Evolutionary conservation across 106 monocot genomes (phyloP).

Genomic region (Iris macrosiphon): DNA sequence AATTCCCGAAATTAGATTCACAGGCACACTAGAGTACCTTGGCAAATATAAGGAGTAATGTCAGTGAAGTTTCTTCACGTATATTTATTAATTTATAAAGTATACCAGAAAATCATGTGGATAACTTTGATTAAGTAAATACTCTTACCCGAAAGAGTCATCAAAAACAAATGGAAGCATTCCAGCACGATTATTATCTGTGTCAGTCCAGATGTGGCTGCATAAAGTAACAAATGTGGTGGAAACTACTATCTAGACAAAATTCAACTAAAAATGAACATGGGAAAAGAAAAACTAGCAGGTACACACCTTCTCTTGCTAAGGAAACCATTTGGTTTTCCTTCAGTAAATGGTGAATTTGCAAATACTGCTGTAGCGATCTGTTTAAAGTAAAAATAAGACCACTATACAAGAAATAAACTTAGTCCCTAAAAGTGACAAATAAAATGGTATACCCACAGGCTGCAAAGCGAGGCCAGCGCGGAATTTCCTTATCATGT

Average conservation of each 20-base stretch:
- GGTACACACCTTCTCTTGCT: slow-evolving; percentile 78
- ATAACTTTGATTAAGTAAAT: neutral
- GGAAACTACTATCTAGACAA: slow-evolving; percentile 7
- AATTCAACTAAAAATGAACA: neutral
- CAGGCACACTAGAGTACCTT: too few relatives aligned
- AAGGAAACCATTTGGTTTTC: slow-evolving; percentile 88
- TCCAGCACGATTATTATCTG: slow-evolving; percentile 72
- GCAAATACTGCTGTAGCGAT: slow-evolving; percentile 93
- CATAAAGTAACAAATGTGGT: slow-evolving; percentile 9
- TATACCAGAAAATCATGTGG: too few relatives aligned
- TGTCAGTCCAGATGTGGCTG: slow-evolving; percentile 90
- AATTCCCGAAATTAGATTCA: too few relatives aligned
- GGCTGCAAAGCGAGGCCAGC: slow-evolving; percentile 87
- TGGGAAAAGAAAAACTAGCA: neutral
- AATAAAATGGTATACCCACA: slow-evolving; percentile 33
- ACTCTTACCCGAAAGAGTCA: slow-evolving; percentile 66
- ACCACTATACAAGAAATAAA: neutral
- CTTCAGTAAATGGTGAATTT: slow-evolving; percentile 94
- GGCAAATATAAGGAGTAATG: too few relatives aligned
- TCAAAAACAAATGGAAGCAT: slow-evolving; percentile 97
- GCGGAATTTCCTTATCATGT: slow-evolving; percentile 94
- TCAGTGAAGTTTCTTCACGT: too few relatives aligned
- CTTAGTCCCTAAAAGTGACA: neutral
- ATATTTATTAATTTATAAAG: too few relatives aligned
- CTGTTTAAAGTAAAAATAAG: slow-evolving; percentile 30